phyloP scores from a whole-genome alignment of 2,329 filamentous ascomycete species.

The Ophiocordyceps camponoti-leonardi region DNA sequence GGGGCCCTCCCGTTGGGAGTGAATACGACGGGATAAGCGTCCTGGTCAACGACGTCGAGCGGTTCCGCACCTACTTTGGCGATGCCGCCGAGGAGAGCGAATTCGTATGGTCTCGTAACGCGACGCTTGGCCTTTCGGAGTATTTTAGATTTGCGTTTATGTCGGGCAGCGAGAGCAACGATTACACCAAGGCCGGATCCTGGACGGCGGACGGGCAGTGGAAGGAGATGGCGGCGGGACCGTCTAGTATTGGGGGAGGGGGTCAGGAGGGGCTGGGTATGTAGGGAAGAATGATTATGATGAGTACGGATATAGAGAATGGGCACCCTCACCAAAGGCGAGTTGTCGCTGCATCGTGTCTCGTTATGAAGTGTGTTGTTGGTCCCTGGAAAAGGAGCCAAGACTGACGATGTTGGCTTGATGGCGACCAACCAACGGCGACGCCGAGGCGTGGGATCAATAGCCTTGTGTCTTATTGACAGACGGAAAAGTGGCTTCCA shows the following conservation, averaged over 20 bases:
- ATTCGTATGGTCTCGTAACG: constrained; percentile 43
- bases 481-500: no score
- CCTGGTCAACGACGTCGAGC: constrained; percentile 72
- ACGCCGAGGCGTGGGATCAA: no score
- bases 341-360: no score
- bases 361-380: no score
- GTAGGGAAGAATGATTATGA: neutral
- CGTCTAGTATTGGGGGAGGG: constrained; percentile 24
- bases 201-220: constrained; percentile 51
- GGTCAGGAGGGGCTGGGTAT: constrained; percentile 6
- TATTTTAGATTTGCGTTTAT: constrained; percentile 68
- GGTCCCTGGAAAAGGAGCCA: no score
- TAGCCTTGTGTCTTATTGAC: no score
- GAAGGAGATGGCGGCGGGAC: constrained; percentile 46
- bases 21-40: constrained; percentile 62
- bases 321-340: no score
- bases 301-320: no score
- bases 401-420: no score
- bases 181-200: constrained; percentile 60
- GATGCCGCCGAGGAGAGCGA: constrained; percentile 24
- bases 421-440: no score
- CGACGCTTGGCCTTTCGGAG: constrained; percentile 32
- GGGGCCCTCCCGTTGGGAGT: constrained; percentile 24
- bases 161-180: constrained; percentile 43
- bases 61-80: constrained; percentile 55